Conservation (phyloP, 2,329 filamentous ascomycete species). For the Magnaporthiopsis incrustans region DNA sequence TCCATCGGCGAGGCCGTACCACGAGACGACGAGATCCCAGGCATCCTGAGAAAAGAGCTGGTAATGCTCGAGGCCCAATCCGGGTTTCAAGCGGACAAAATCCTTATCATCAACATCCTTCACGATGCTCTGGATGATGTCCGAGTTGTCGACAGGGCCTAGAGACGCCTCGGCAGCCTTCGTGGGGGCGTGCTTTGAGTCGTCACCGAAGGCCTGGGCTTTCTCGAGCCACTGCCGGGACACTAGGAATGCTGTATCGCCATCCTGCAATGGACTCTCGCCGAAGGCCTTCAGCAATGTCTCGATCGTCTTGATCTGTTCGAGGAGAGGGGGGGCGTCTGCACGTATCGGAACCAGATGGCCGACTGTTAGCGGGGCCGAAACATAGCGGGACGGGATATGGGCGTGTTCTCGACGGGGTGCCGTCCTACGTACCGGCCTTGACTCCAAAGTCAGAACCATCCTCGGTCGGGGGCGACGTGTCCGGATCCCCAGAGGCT, state of each 20-base stretch:
- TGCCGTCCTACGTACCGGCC: background rate
- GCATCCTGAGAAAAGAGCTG: slow-evolving; percentile 70
- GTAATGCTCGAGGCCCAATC: slow-evolving; percentile 61
- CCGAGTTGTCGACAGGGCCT: slow-evolving; percentile 80
- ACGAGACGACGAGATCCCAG: slow-evolving; percentile 72
- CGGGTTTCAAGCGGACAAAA: slow-evolving; percentile 69
- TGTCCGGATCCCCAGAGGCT: too few relatives aligned
- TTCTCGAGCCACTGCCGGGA: slow-evolving; percentile 71
- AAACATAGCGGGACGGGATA: background rate
- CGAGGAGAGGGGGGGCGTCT: slow-evolving; percentile 30
- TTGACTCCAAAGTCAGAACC: background rate
- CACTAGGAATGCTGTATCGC: slow-evolving; percentile 69
- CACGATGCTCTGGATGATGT: slow-evolving; percentile 61
- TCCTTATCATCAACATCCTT: slow-evolving; percentile 38
- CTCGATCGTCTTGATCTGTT: slow-evolving; percentile 68
- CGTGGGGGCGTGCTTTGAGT: slow-evolving; percentile 46
- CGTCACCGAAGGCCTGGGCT: slow-evolving; percentile 58
- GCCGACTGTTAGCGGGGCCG: background rate
- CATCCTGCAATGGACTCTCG: slow-evolving; percentile 53
- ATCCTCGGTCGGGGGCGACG: background rate
- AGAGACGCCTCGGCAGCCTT: slow-evolving; percentile 55
- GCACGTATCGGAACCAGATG: background rate
- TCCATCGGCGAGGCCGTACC: slow-evolving; percentile 69
- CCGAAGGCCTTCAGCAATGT: slow-evolving; percentile 46
- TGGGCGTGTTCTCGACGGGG: background rate